phyloP scores from a whole-genome alignment of 2,329 filamentous ascomycete genomes.

The Verticillium nubilum region DNA sequence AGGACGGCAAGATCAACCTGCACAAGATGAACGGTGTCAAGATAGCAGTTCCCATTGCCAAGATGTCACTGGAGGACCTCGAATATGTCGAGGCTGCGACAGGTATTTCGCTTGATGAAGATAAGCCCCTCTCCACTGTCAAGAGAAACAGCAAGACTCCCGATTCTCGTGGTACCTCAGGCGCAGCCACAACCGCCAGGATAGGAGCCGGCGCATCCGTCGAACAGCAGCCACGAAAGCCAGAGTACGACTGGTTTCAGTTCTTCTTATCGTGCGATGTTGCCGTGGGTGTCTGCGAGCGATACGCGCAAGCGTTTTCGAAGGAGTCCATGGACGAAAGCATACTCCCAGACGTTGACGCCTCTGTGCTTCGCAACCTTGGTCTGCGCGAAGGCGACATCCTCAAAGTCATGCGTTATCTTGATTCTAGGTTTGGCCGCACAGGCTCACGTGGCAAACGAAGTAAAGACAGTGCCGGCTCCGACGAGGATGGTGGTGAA shows the following conservation, averaged over 20 bases:
- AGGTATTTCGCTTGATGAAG: slow-evolving; percentile 87
- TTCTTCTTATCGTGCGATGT: slow-evolving; percentile 95
- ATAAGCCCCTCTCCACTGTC: slow-evolving; percentile 87
- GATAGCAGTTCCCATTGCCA: slow-evolving; percentile 89
- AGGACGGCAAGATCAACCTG: slow-evolving; percentile 94
- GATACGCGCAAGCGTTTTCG: slow-evolving; percentile 84
- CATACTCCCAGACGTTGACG: slow-evolving; percentile 82
- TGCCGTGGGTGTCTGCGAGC: slow-evolving; percentile 85
- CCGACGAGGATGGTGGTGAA: slow-evolving; percentile 49
- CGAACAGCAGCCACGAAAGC: slow-evolving; percentile 49
- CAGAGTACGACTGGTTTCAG: slow-evolving; percentile 97
- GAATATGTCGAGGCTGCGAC: slow-evolving; percentile 89
- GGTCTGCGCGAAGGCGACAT: slow-evolving; percentile 97
- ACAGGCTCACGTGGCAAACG: slow-evolving; percentile 36
- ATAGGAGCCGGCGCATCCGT: slow-evolving; percentile 55
- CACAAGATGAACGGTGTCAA: slow-evolving; percentile 98
- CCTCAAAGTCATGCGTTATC: slow-evolving; percentile 83
- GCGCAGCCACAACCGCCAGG: slow-evolving; percentile 15
- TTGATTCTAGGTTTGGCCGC: slow-evolving; percentile 77
- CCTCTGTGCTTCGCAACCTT: slow-evolving; percentile 74
- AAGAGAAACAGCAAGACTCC: slow-evolving; percentile 44
- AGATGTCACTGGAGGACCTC: slow-evolving; percentile 93
- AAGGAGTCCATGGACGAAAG: slow-evolving; percentile 96
- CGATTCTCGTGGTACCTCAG: slow-evolving; percentile 8
- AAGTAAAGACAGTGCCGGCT: slow-evolving; percentile 52